A percentile compares a stretch with the other conserved stretches of the same genome.
Conservation (phyloP, 805 yeast genomes). For the Pachysolen tannophilus region DNA sequence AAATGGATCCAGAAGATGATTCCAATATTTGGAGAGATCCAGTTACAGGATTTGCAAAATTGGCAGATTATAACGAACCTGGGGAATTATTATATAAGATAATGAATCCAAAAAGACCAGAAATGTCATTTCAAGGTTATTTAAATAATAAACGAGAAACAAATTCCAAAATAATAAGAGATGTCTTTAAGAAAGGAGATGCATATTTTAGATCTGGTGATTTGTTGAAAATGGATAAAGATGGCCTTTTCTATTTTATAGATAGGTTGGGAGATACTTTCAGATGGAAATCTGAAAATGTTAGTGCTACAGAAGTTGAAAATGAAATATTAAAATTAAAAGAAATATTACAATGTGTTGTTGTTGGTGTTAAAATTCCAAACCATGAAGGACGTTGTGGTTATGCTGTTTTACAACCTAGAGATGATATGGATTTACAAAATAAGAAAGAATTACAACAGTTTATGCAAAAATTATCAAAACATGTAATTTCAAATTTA, state of each 20-base stretch:
- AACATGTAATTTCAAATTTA: constrained; percentile 32
- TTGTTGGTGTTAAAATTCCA: constrained; percentile 81
- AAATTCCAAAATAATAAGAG: constrained; percentile 59
- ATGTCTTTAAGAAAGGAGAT: constrained; percentile 80
- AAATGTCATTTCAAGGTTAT: constrained; percentile 82
- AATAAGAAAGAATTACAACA: constrained; percentile 17
- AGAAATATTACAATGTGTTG: constrained; percentile 59
- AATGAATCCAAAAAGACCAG: constrained; percentile 50
- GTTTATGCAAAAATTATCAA: constrained; percentile 31
- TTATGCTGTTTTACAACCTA: constrained; percentile 65
- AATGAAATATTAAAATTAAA: constrained; percentile 47
- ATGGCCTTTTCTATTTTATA: constrained; percentile 71
- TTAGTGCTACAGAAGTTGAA: constrained; percentile 89
- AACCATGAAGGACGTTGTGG: constrained; percentile 95
- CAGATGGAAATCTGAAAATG: constrained; percentile 96
- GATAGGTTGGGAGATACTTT: constrained; percentile 94
- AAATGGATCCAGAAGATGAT: constrained; percentile 77
- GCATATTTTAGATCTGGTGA: constrained; percentile 91
- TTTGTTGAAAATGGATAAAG: constrained; percentile 57
- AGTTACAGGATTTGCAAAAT: constrained; percentile 49
- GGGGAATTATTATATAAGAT: constrained; percentile 85
- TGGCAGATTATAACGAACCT: constrained; percentile 53
- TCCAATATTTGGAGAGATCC: constrained; percentile 64
- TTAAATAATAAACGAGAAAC: constrained; percentile 75
- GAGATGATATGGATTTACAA: constrained; percentile 19